phyloP scores from a whole-genome alignment of 2,329 filamentous ascomycete species.

The Bertia moriformis region DNA sequence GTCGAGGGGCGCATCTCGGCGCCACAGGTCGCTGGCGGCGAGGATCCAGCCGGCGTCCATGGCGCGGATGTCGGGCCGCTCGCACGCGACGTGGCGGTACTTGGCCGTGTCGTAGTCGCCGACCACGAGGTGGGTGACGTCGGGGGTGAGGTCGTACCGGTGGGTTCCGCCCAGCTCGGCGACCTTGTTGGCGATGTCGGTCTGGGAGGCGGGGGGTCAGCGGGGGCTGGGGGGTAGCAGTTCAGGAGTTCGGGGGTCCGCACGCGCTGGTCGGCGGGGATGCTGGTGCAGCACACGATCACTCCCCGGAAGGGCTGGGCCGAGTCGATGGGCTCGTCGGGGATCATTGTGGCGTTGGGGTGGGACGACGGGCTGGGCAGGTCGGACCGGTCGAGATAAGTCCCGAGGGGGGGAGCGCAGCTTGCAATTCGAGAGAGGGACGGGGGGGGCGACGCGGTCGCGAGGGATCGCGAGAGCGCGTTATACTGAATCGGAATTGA shows the following conservation, averaged over 20 bases:
- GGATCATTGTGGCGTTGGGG: not conserved
- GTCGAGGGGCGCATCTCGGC: conserved; percentile 62
- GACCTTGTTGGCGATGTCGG: conserved; percentile 47
- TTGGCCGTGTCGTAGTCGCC: conserved; percentile 82
- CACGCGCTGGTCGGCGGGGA: conserved; percentile 67
- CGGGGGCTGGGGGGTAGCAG: conserved; percentile 5
- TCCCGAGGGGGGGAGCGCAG: too few relatives aligned
- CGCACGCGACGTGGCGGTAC: conserved; percentile 86
- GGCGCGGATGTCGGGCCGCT: conserved; percentile 71
- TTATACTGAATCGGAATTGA: too few relatives aligned
- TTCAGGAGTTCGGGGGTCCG: conserved; percentile 25
- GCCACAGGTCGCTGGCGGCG: conserved; percentile 69
- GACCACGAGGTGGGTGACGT: conserved; percentile 87
- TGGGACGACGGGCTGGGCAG: not conserved
- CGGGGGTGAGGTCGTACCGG: conserved; percentile 84
- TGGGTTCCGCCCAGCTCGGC: conserved; percentile 73
- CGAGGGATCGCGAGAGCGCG: too few relatives aligned
- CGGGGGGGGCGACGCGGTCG: too few relatives aligned
- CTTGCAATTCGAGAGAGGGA: too few relatives aligned
- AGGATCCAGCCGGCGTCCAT: conserved; percentile 76
- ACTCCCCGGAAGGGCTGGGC: conserved; percentile 55
- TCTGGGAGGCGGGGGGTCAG: conserved; percentile 16
- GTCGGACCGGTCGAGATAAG: too few relatives aligned
- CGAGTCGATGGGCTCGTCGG: conserved; percentile 25
- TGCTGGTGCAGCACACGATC: conserved; percentile 76